Percentiles rank a stretch among this genome's conserved stretches.
Evolutionary conservation across 192 early-diverging fungal genomes (phyloP).

Genomic region (Podila epigama): DNA sequence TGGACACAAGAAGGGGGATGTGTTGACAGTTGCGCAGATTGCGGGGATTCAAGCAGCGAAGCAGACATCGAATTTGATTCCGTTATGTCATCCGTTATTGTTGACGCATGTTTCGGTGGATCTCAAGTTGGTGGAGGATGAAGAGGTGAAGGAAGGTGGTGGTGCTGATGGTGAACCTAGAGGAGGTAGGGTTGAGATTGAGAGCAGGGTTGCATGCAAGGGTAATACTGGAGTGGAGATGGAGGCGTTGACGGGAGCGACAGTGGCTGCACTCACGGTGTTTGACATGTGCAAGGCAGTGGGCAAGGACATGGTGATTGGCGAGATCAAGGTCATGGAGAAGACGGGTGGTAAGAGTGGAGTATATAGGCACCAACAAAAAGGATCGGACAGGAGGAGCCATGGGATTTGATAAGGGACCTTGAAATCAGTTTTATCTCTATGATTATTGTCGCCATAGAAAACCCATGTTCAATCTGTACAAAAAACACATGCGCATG

Average conservation of each 20-base stretch:
- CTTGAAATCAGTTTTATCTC: background rate
- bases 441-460: too few species aligned
- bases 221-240: constrained; percentile 93
- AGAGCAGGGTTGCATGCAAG: constrained; percentile 71
- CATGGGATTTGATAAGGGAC: constrained; percentile 6
- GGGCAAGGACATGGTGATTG: constrained; percentile 82
- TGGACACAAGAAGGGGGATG: constrained; percentile 86
- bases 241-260: constrained; percentile 85
- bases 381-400: constrained; percentile 1
- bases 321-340: constrained; percentile 71
- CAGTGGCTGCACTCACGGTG: constrained; percentile 82
- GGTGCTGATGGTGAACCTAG: background rate
- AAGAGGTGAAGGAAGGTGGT: background rate
- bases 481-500: too few species aligned
- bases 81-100: constrained; percentile 86
- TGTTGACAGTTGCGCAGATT: constrained; percentile 84
- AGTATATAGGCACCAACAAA: constrained; percentile 41
- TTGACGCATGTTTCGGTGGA: constrained; percentile 76
- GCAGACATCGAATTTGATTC: constrained; percentile 80
- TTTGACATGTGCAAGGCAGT: constrained; percentile 98
- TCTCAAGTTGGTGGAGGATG: constrained; percentile 59
- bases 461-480: background rate
- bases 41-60: constrained; percentile 95
- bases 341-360: constrained; percentile 92
- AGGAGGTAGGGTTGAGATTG: constrained; percentile 68